Base-by-base conservation (phyloP, 2,329 filamentous ascomycete species). In the Penicillium capsulatum region DNA sequence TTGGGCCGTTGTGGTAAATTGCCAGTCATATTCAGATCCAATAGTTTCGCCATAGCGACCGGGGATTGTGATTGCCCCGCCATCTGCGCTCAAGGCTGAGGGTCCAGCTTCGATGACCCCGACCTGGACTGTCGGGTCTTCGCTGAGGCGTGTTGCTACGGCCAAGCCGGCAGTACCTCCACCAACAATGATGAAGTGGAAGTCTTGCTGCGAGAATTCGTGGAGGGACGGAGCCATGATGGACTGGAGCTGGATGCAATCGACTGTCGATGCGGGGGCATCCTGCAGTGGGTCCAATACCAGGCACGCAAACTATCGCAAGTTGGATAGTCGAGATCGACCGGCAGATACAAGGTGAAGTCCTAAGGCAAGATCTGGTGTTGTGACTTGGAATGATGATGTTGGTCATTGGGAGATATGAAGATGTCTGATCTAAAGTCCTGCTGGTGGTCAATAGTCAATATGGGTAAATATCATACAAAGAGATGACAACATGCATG, bases 11-110 rank as follows among this genome's bases (percentile, higher is more conserved):
- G 55, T 59, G 24, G 58, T 52, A 36, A 58, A 41, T 9, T 50
- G 53, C 63, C 62, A 66, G 43, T 67, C 64, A 39, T 65, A 66
- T 7, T 64, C 58, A 2, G 53, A 50, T 22, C 29, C 17, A 16
- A 40, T 22, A 24, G 29, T 24, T 11, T 28, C 17, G 11, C 33
- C 24, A 17, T 29, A 40, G 19, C 22, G 20, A 2, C 16, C 30
- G 1, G 32, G 31, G 15, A 17, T 13, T 17, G 33, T 22, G 5
- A 40, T 26, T 10, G 8, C 24, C 3, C 15, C 17, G 15, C 33
- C 31, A 13, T 24, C 31, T 6, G 17, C 17, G 15, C 33, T 27
- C 10, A 35, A 19, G 9, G 14, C 17, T 9, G 28, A 31, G 7
- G 27, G 15, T 2, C 38, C 38, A 6, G 38, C 38, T 34, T 40